Conservation (phyloP, 345 rosid genomes). For the Ceriops tagal region DNA sequence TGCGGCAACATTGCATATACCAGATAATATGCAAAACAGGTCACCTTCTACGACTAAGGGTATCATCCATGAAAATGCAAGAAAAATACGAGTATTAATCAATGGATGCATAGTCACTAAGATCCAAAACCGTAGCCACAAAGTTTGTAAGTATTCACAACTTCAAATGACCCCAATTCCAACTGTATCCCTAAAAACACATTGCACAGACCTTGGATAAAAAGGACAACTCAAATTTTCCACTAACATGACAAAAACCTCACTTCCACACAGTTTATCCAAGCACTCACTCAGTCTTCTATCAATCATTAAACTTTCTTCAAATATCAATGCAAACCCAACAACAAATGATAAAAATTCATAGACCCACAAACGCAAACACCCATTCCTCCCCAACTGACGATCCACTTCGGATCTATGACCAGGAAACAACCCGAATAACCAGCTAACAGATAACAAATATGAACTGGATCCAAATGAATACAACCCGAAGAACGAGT, state of each 20-base stretch:
- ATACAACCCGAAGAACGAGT: not conserved
- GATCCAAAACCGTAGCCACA: conserved; percentile 15
- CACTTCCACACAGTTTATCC: conserved; percentile 13
- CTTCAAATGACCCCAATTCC: conserved; percentile 8
- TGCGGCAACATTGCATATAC: not conserved
- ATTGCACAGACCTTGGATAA: conserved; percentile 10
- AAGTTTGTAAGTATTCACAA: conserved; percentile 1
- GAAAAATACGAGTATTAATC: not conserved
- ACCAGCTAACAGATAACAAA: conserved; percentile 1
- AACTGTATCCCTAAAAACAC: conserved; percentile 1
- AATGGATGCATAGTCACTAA: not conserved
- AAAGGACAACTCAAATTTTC: not conserved
- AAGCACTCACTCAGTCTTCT: not conserved
- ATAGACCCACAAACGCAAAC: conserved; percentile 35
- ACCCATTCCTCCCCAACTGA: conserved; percentile 14
- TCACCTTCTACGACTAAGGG: not conserved
- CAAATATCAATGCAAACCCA: conserved; percentile 17
- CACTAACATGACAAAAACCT: conserved; percentile 21
- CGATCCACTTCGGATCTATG: conserved; percentile 60
- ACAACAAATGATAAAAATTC: conserved; percentile 13
- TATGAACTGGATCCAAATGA: conserved; percentile 42
- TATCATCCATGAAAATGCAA: not conserved
- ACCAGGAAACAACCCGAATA: conserved; percentile 37
- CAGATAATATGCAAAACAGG: not conserved
- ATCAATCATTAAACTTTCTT: not conserved